Base-by-base conservation (phyloP, 2,329 filamentous ascomycete species). In the Fusarium sp. region DNA sequence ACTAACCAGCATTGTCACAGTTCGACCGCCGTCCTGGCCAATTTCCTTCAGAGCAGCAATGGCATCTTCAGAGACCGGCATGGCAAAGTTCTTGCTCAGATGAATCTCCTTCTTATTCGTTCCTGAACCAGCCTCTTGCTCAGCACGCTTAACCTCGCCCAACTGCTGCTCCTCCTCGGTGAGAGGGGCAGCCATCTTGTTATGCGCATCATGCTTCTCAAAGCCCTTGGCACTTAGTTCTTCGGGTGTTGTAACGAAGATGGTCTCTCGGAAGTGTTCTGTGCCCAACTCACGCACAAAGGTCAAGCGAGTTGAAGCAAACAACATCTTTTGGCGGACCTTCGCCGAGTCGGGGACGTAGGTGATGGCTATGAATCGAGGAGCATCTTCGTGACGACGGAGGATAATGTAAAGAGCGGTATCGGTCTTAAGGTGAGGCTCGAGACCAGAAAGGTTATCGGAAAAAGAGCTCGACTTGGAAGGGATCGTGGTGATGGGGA, bases 301-400 rank as follows among this genome's bases (percentile, higher is more conserved):
- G 1, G 92, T 92, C 73, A 94, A 83, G 12, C 92, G 87, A 28
- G 93, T 94, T 25, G 89, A 88, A 8, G 93, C 92, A 78, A 95
- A 94, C 23, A 96, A 87, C 90, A 93, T 96, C 85, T 96, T 96
- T 78, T 93, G 91, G 41, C 93, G 89, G 59, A 96, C 92, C 28
- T 90, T 91, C 41, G 93, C 93, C 2, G 88, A 78, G 79, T 95
- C 92, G 27, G 93, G 93, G 8, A 96, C 89, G 78, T 94, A 96
- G 37, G 92, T 93, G 37, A 94, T 83, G 47, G 90, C 91, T 27
- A 92, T 81, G 69, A 94, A 89, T 69, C 79, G 80, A n/a, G 86
- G 87, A 5, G 83, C 79, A 40, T 80, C 78, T 54, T 88, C 84
- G 78, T 90, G 85, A 58, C 90, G 89, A 50, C 92, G 90, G 43